Evolutionary conservation across 495 filamentous ascomycete species (phyloP).

Genomic region (Talaromyces stipitatus): DNA sequence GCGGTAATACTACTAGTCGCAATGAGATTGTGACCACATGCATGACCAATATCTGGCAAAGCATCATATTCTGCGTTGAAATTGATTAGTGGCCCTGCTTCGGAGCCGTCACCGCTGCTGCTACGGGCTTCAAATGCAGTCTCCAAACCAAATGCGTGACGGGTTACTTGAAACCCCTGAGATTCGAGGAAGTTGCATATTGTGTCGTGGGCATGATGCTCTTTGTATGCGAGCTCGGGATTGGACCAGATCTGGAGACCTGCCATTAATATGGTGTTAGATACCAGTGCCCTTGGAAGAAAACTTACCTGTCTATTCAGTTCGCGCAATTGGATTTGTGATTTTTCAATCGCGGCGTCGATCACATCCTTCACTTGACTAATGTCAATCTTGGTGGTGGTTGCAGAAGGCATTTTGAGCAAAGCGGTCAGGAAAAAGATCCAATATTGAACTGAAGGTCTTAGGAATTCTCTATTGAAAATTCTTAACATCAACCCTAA

Average conservation of each 20-base stretch:
- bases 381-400: neutral
- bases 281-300: neutral
- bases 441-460: too few relatives aligned
- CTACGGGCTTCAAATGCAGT: conserved; percentile 34
- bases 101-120: conserved; percentile 11
- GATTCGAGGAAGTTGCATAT: conserved; percentile 47
- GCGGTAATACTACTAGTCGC: conserved; percentile 53
- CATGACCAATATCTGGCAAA: conserved; percentile 54
- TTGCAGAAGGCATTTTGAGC: conserved; percentile 16
- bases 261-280: neutral
- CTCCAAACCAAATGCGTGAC: conserved; percentile 34
- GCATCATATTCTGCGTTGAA: conserved; percentile 48
- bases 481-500: too few relatives aligned
- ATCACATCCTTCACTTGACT: conserved; percentile 22
- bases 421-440: neutral
- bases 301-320: conserved; percentile 20
- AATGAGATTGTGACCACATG: conserved; percentile 66
- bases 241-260: conserved; percentile 46
- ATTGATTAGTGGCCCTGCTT: conserved; percentile 28
- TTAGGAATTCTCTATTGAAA: too few relatives aligned
- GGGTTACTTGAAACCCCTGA: conserved; percentile 50
- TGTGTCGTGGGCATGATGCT: conserved; percentile 49
- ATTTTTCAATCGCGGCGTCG: conserved; percentile 16
- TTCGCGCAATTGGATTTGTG: conserved; percentile 20
- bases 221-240: conserved; percentile 51